phyloP scores from a whole-genome alignment of 78 protist genomes.

The Dictyostelium brefeldianum region DNA sequence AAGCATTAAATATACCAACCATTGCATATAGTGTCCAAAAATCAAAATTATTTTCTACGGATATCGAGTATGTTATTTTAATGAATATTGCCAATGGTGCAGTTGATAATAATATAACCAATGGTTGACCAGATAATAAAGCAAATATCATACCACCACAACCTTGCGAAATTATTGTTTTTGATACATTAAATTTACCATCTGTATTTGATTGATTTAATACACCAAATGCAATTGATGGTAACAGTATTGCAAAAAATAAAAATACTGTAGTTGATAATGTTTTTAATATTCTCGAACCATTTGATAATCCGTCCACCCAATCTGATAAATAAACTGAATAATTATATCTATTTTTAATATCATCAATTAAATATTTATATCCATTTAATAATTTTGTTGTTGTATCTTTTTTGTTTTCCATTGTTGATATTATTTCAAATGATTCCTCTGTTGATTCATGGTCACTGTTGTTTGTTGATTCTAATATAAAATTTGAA shows the following conservation, averaged over 20 bases:
- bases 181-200: constrained; percentile 6
- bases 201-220: constrained; percentile 16
- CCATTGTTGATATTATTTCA: neutral
- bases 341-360: neutral
- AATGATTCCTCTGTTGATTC: neutral
- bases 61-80: constrained; percentile 15
- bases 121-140: constrained; percentile 6
- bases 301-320: constrained; percentile 4
- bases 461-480: neutral
- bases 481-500: too few relatives aligned
- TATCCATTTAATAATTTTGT: neutral
- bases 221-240: constrained; percentile 42
- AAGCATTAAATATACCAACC: constrained; percentile 36
- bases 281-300: constrained; percentile 5
- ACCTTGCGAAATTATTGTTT: constrained; percentile 12
- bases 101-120: constrained; percentile 27
- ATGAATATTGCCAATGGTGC: constrained; percentile 46
- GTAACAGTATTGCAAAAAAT: constrained; percentile 27
- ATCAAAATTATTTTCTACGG: constrained; percentile 21
- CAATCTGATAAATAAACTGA: constrained; percentile 3
- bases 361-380: constrained; percentile 14
- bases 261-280: constrained; percentile 27
- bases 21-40: constrained; percentile 10
- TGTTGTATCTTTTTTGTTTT: neutral
- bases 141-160: constrained; percentile 47